Percentiles rank a stretch among this genome's conserved stretches.
These are phyloP conservation scores for Leccinum truebloodii DNA, from an alignment of 768 basidiomycete genomes.

Conservation along the genomic window DNA sequence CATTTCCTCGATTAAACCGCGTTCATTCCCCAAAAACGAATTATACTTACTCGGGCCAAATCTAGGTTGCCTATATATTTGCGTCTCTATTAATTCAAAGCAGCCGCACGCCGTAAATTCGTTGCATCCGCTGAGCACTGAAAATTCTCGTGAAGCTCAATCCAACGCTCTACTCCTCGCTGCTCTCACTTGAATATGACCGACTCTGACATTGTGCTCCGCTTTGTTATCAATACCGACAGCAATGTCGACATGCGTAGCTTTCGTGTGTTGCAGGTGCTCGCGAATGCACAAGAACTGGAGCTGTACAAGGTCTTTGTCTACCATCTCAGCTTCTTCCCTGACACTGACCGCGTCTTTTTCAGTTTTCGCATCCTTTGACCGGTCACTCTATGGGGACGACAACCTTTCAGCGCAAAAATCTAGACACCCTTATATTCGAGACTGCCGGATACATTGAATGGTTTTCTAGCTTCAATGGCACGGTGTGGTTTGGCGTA, in stretches of 20 bases:
- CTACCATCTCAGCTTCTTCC: neutral
- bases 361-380: slow-evolving; percentile 46
- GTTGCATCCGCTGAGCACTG: neutral
- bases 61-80: slow-evolving; percentile 19
- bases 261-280: slow-evolving; percentile 40
- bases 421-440: slow-evolving; percentile 42
- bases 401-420: slow-evolving; percentile 52
- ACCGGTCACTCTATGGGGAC: slow-evolving; percentile 43
- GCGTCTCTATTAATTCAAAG: slow-evolving; percentile 4
- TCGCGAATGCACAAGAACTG: slow-evolving; percentile 29
- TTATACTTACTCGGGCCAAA: slow-evolving; percentile 26
- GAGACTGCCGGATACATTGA: slow-evolving; percentile 57
- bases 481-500: slow-evolving; percentile 50
- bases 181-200: slow-evolving; percentile 26
- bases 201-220: slow-evolving; percentile 40
- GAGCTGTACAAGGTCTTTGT: slow-evolving; percentile 46
- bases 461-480: slow-evolving; percentile 48
- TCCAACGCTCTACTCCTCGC: neutral
- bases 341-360: neutral
- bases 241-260: slow-evolving; percentile 43
- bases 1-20: slow-evolving; percentile 16
- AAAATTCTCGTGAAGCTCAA: neutral
- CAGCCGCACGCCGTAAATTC: slow-evolving; percentile 9
- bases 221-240: slow-evolving; percentile 36
- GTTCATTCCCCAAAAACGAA: slow-evolving; percentile 19